Percentiles rank a stretch among this genome's conserved stretches.
Conservation (phyloP, 495 filamentous ascomycete species). For the Evernia prunastri region DNA sequence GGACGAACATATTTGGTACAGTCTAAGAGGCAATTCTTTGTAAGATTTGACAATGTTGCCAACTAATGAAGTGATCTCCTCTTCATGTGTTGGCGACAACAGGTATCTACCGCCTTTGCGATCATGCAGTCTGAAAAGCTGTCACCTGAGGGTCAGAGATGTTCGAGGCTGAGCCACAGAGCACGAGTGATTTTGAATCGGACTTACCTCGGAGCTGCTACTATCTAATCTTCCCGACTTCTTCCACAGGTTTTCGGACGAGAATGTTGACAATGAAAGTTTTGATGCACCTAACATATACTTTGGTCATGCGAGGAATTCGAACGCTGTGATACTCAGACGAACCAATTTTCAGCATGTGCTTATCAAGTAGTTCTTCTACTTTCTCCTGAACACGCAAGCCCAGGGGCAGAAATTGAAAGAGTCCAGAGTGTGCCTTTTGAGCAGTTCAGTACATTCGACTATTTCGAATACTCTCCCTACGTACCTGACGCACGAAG, state of each 20-base stretch:
- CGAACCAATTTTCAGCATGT: conserved; percentile 74
- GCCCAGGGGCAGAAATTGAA: conserved; percentile 90
- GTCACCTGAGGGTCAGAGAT: neutral
- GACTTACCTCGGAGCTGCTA: conserved; percentile 52
- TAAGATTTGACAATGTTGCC: conserved; percentile 71
- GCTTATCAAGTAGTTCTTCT: conserved; percentile 75
- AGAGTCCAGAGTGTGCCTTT: conserved; percentile 79
- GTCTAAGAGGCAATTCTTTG: conserved; percentile 73
- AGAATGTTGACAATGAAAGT: conserved; percentile 80
- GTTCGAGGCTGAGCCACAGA: conserved; percentile 17
- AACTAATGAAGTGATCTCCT: conserved; percentile 84
- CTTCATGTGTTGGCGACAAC: conserved; percentile 90
- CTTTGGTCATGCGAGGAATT: conserved; percentile 23
- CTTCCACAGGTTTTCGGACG: conserved; percentile 77
- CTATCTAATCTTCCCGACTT: conserved; percentile 54
- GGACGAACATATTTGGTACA: conserved; percentile 83
- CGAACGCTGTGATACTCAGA: neutral
- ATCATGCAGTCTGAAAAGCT: conserved; percentile 79
- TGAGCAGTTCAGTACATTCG: conserved; percentile 12
- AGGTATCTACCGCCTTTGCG: conserved; percentile 68
- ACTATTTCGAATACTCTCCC: neutral
- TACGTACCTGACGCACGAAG: conserved; percentile 61
- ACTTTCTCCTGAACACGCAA: conserved; percentile 83
- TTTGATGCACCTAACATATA: conserved; percentile 66
- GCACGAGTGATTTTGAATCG: neutral